Conservation (phyloP, 352 stramenopile species). For the Phytophthora brassicae region DNA sequence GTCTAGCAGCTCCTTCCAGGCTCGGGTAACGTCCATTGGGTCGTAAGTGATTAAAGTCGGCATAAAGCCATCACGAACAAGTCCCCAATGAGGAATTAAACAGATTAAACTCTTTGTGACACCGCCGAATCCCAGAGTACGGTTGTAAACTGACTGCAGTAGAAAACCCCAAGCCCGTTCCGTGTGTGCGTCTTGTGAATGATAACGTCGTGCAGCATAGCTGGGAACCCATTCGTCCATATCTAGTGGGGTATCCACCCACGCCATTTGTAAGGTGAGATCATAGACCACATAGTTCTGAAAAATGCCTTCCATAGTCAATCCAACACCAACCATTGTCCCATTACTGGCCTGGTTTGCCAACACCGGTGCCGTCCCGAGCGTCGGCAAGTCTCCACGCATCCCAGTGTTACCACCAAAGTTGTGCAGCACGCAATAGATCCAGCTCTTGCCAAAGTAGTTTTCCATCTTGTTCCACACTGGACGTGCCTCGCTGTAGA, state of each 20-base stretch:
- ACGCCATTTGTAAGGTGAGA: conserved; percentile 73
- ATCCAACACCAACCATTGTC: conserved; percentile 73
- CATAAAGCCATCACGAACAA: conserved; percentile 73
- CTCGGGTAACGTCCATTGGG: conserved; percentile 50
- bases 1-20: conserved; percentile 59
- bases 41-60: conserved; percentile 76
- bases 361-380: conserved; percentile 51
- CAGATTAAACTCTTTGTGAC: conserved; percentile 77
- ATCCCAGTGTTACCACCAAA: conserved; percentile 80
- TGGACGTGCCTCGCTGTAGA: conserved; percentile 76
- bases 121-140: conserved; percentile 58
- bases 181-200: conserved; percentile 46
- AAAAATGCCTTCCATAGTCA: conserved; percentile 88
- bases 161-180: conserved; percentile 60
- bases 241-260: conserved; percentile 46
- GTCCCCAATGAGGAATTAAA: conserved; percentile 68
- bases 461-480: conserved; percentile 78
- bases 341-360: conserved; percentile 48
- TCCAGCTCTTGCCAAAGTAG: conserved; percentile 83
- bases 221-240: conserved; percentile 49
- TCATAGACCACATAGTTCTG: conserved; percentile 89
- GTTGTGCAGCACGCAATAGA: conserved; percentile 87
- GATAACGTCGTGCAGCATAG: conserved; percentile 64
- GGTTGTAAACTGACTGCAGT: conserved; percentile 71
- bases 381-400: conserved; percentile 66